These are phyloP conservation scores for Lanmaoa rubissima DNA, from an alignment of 768 basidiomycete species.

Conservation along the genomic window DNA sequence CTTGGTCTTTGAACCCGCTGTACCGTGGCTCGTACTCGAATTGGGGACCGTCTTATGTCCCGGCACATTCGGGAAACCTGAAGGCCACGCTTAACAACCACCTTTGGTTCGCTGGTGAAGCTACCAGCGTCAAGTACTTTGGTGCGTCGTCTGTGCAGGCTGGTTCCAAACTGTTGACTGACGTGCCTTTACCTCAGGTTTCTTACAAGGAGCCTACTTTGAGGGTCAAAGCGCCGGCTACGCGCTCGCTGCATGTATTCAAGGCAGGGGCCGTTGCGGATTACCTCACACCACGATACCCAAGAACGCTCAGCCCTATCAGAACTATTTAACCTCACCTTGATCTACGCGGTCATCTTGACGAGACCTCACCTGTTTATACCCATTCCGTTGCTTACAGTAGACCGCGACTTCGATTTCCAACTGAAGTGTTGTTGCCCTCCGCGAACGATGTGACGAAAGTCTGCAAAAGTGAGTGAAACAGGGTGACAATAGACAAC, in stretches of 20 bases:
- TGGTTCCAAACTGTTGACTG: not conserved
- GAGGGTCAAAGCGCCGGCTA: slow-evolving; percentile 46
- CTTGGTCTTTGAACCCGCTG: slow-evolving; percentile 53
- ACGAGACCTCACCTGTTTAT: not conserved
- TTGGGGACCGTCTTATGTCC: slow-evolving; percentile 63
- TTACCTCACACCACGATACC: slow-evolving; percentile 28
- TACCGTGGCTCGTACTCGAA: slow-evolving; percentile 55
- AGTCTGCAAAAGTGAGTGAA: not conserved
- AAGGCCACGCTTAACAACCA: slow-evolving; percentile 48
- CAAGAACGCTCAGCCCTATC: slow-evolving; percentile 36
- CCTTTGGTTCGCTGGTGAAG: slow-evolving; percentile 66
- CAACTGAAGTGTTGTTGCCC: not conserved
- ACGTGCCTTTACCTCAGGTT: slow-evolving; percentile 36
- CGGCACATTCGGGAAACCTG: slow-evolving; percentile 53
- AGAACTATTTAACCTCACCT: slow-evolving; percentile 12
- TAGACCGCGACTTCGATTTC: not conserved
- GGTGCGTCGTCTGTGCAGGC: slow-evolving; percentile 39
- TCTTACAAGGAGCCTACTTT: slow-evolving; percentile 57
- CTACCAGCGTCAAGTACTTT: slow-evolving; percentile 54
- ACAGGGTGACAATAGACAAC: no score
- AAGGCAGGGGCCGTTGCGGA: slow-evolving; percentile 22
- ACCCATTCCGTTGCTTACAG: not conserved
- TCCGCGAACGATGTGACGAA: not conserved
- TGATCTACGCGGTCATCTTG: not conserved
- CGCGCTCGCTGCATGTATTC: slow-evolving; percentile 43